Percentiles rank a stretch among this genome's conserved stretches.
phyloP scores from a whole-genome alignment of 768 basidiomycete genomes.

The Tylopilus plumbeoviolaceoides region DNA sequence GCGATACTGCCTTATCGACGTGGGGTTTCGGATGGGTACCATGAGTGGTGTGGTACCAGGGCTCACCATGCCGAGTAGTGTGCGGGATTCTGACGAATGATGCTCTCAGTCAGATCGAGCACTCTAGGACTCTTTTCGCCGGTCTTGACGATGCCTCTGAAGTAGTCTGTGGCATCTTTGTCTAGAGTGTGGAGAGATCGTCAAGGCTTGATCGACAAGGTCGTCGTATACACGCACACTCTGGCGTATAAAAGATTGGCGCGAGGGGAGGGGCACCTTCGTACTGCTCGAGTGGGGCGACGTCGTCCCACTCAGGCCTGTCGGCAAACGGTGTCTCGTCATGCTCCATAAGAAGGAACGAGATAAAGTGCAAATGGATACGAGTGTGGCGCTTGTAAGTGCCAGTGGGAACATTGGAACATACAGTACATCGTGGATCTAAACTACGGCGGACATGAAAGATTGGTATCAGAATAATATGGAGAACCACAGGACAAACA shows the following conservation, averaged over 20 bases:
- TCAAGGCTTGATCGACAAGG: constrained; percentile 2
- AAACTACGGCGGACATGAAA: constrained; percentile 19
- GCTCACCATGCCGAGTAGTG: constrained; percentile 93
- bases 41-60: constrained; percentile 15
- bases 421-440: constrained; percentile 22
- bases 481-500: constrained; percentile 7
- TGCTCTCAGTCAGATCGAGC: constrained; percentile 80
- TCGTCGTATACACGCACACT: constrained; percentile 58
- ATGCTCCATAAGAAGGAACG: constrained; percentile 11
- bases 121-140: constrained; percentile 80
- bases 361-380: not conserved
- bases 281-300: constrained; percentile 75
- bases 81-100: constrained; percentile 90
- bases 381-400: too few species aligned
- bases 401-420: not conserved
- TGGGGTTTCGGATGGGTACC: not conserved
- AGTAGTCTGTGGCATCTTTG: constrained; percentile 89
- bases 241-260: constrained; percentile 84
- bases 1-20: constrained; percentile 78
- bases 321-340: constrained; percentile 46
- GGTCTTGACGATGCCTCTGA: constrained; percentile 74
- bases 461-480: constrained; percentile 24
- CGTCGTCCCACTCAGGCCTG: constrained; percentile 74
- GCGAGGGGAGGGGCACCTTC: constrained; percentile 78
- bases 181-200: constrained; percentile 45